Conservation (phyloP, 768 basidiomycete species). For the Suillus subalutaceus region DNA sequence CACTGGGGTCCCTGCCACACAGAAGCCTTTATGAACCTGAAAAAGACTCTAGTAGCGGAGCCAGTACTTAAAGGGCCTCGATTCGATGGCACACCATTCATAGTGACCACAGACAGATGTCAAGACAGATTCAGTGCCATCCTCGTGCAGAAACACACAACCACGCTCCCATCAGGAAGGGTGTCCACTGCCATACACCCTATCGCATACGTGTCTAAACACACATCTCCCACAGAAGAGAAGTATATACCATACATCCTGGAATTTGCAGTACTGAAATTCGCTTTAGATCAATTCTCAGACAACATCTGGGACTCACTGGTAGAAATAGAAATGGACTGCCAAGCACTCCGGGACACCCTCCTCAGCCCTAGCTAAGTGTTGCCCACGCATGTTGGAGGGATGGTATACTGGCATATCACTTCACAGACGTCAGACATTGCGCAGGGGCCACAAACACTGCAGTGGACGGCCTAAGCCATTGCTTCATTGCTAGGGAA, state of each 20-base stretch:
- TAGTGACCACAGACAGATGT: constrained; percentile 38
- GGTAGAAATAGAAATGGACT: constrained; percentile 33
- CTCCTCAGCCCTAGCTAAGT: constrained; percentile 11
- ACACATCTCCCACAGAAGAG: constrained; percentile 33
- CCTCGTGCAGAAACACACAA: constrained; percentile 26
- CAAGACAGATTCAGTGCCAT: constrained; percentile 37
- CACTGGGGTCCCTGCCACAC: constrained; percentile 15
- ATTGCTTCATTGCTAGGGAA: too few species aligned
- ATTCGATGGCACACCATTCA: constrained; percentile 38
- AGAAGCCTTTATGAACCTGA: constrained; percentile 31
- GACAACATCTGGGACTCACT: constrained; percentile 33
- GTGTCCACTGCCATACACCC: constrained; percentile 17
- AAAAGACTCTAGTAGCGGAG: constrained; percentile 31
- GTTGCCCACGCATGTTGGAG: too few species aligned
- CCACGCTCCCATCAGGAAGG: constrained; percentile 22
- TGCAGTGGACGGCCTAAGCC: too few species aligned
- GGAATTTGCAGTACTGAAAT: constrained; percentile 42
- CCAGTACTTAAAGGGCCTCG: constrained; percentile 35
- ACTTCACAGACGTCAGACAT: too few species aligned
- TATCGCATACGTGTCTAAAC: constrained; percentile 33
- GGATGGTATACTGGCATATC: too few species aligned
- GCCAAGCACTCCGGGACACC: constrained; percentile 27
- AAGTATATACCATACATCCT: constrained; percentile 38
- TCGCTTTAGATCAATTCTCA: constrained; percentile 32
- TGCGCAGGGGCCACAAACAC: too few species aligned